Evolutionary conservation across 805 yeast species (phyloP), one percentile per base, ranked within the genome.

Genomic region (Candida ulmi): DNA sequence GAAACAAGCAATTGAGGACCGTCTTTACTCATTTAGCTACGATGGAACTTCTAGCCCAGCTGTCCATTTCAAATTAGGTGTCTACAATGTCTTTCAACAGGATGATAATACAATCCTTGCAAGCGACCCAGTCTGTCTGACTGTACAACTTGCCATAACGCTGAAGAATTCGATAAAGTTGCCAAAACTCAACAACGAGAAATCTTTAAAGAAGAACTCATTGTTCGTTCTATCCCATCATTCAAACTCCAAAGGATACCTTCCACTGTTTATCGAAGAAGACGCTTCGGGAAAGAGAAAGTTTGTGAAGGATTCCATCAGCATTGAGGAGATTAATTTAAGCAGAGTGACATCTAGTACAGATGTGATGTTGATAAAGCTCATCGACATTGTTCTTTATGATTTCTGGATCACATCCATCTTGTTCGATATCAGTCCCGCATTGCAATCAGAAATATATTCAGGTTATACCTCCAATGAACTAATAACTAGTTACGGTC

Each of bases 191-290:
- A 39, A 40, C 47, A 35, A 39, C 33, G 51, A 40, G 24, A 42
- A 38, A 32, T 41, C 37, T 30, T 47, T 23, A 28, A 40, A 43
- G 8, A 44, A 48, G 13, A 65, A 69, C 39, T 58, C 65, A 8
- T 50, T 80, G 17, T 56, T 72, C 13, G 58, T 67, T 11, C 43
- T 79, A 9, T 71, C 83, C 1, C 66, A 68, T 38, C 66, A 68
- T 31, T 74, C 80, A 2, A 62, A 81, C 1, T 62, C 69, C 2
- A 66, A 69, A 41, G 69, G 70, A 12, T 66, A 69, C 17, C 54
- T 81, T 16, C 88, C 88, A 0, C 58, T 80, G 1, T 59, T 78
- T 11, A 60, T 80, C 2, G 87, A 80, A 48, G 78, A 70, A 45
- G 61, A 55, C 19, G 47, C 57, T 2, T 60, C 39, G 4, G 39